These are phyloP conservation scores for Botryotinia globosa DNA, from an alignment of 2,329 filamentous ascomycete genomes.

Conservation along the genomic window DNA sequence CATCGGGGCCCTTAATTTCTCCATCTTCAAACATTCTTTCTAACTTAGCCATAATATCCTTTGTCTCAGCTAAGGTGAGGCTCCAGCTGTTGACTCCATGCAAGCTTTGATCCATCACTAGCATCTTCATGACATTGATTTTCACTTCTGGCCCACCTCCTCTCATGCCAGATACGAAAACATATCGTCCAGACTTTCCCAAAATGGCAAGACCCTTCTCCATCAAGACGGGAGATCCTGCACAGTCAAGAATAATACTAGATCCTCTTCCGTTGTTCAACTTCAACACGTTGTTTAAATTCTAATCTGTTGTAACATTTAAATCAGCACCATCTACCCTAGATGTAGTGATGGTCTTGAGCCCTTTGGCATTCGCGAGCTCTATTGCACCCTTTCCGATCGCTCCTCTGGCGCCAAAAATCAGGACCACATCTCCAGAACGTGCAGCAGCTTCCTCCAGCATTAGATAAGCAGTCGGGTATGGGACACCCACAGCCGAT, in stretches of 20 bases:
- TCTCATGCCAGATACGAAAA: slow-evolving; percentile 7
- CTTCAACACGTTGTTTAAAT: neutral
- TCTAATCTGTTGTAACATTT: neutral
- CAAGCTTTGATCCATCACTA: slow-evolving; percentile 10
- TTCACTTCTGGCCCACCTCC: neutral
- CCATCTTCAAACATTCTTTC: neutral
- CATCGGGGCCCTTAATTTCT: neutral
- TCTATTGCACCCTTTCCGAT: neutral
- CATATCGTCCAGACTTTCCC: neutral
- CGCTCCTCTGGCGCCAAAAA: neutral
- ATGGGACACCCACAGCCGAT: neutral
- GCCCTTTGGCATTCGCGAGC: neutral
- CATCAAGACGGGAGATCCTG: neutral
- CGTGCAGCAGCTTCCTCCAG: neutral
- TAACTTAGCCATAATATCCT: neutral
- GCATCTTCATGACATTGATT: slow-evolving; percentile 5
- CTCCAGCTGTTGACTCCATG: slow-evolving; percentile 9
- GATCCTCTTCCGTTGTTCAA: neutral
- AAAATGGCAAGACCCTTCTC: slow-evolving; percentile 9
- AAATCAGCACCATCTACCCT: neutral
- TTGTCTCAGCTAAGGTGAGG: neutral
- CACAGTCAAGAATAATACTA: slow-evolving; percentile 12
- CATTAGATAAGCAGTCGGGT: slow-evolving; percentile 1
- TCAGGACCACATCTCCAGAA: neutral
- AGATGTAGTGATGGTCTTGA: neutral